A percentile compares a stretch with the other conserved stretches of the same genome.
phyloP scores from a whole-genome alignment of 1,284 basidiomycete genomes.

The Schizophyllum amplum region DNA sequence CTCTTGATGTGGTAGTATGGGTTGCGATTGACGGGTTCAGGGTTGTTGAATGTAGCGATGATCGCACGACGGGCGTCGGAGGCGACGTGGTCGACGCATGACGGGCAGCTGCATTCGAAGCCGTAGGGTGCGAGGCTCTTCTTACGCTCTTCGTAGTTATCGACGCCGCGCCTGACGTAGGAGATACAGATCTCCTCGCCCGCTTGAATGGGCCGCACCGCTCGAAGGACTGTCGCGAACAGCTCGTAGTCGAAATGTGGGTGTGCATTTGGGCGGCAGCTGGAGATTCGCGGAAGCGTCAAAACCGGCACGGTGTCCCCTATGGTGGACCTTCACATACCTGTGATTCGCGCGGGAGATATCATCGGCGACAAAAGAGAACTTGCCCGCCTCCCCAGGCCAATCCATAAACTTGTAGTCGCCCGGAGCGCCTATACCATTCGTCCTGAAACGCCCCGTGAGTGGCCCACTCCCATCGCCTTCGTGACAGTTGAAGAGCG shows the following conservation, averaged over 20 bases:
- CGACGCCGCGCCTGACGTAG: not conserved
- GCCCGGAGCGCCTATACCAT: constrained; percentile 3
- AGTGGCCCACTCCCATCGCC: constrained; percentile 8
- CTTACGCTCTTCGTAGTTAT: constrained; percentile 1
- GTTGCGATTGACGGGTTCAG: not conserved
- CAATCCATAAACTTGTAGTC: constrained; percentile 8
- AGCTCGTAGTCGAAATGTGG: constrained; percentile 15
- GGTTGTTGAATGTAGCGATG: not conserved
- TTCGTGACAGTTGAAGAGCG: constrained; percentile 9
- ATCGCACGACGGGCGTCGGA: constrained; percentile 1
- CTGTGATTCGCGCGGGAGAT: constrained; percentile 22
- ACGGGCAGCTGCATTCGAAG: constrained; percentile 6
- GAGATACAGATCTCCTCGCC: constrained; percentile 19
- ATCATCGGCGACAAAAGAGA: constrained; percentile 15
- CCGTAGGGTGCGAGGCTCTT: constrained; percentile 4
- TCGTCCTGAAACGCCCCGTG: constrained; percentile 9
- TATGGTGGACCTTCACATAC: constrained; percentile 2
- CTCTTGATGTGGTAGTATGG: not conserved
- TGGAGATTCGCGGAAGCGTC: too few species aligned
- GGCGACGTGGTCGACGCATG: constrained; percentile 2
- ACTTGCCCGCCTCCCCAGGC: constrained; percentile 7
- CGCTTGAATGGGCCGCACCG: constrained; percentile 15
- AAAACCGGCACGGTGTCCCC: not conserved
- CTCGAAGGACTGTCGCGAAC: constrained; percentile 18
- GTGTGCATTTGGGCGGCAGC: constrained; percentile 17